Percentiles rank a stretch among this genome's conserved stretches.
These are phyloP conservation scores for Mrakia gelida DNA, from an alignment of 768 basidiomycete genomes.

Conservation along the genomic window DNA sequence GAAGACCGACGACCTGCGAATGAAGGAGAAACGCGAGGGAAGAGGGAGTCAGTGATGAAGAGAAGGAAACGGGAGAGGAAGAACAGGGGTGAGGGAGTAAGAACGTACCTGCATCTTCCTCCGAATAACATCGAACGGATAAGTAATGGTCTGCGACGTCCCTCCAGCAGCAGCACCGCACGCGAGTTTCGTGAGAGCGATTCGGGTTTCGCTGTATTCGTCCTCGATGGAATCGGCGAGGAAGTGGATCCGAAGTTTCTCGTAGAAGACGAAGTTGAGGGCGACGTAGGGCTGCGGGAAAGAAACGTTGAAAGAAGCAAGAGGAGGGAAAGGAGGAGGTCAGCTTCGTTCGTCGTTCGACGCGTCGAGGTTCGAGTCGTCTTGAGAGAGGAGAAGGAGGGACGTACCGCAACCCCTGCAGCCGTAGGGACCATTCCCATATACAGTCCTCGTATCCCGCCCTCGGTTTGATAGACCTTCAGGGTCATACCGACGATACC, in stretches of 20 bases:
- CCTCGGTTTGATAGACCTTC: constrained; percentile 87
- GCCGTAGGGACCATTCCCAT: constrained; percentile 79
- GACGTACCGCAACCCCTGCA: constrained; percentile 32
- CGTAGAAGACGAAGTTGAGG: constrained; percentile 32
- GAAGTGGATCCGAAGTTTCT: constrained; percentile 4
- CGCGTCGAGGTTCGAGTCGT: not conserved
- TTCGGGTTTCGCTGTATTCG: not conserved
- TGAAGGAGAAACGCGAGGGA: not conserved
- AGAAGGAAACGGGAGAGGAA: not conserved
- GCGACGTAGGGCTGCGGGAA: constrained; percentile 23
- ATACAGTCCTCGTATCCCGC: constrained; percentile 77
- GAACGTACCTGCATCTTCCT: constrained; percentile 83
- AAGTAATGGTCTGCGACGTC: constrained; percentile 89
- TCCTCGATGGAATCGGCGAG: constrained; percentile 11
- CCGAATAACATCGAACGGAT: constrained; percentile 89
- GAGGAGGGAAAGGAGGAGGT: not conserved
- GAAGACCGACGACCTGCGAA: constrained; percentile 22
- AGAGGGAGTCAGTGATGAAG: not conserved
- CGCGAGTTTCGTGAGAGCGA: constrained; percentile 21
- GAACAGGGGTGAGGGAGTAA: not conserved
- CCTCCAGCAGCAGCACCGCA: constrained; percentile 84
- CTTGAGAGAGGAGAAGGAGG: not conserved
- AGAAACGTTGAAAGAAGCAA: not conserved
- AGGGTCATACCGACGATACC: constrained; percentile 80
- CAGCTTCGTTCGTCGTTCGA: not conserved